Base-by-base conservation (phyloP, 1,139 yeast genomes). In the Pneumocystis jirovecii region DNA sequence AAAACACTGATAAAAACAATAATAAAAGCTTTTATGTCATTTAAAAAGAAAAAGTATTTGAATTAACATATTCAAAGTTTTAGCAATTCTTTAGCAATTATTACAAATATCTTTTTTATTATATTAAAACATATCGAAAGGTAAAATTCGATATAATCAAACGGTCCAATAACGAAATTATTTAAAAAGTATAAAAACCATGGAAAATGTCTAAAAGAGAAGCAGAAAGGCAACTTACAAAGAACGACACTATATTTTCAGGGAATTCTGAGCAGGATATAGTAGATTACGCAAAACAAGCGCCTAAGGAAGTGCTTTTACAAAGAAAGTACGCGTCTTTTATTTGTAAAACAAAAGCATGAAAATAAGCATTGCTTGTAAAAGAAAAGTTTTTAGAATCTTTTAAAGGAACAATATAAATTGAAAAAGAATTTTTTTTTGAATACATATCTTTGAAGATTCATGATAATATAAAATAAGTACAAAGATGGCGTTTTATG, bases 171-270 rank as follows among this genome's bases (percentile, higher is more conserved):
- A 31, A 31, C 34, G 15, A 37, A 37, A 37, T 37, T 37, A 37
- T 37, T 37, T 12, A 3, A 50, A 50, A 50, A 21, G 15, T 50
- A 12, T 10, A 10, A 25, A 25, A 50, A 25, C 3, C 57, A 50
- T 50, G 57, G 57, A 50, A 60, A 64, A 67, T 67, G 68, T 61
- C 69, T 29, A 67, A 67, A 63, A 42, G 68, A 57, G 65, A 64
- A 50, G 68, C 68, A 25, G 67, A 66, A 17, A 56, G 56, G 35
- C 68, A 67, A 56, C 50, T 67, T 19, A 67, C 68, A 29, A 67
- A 64, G 35, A 66, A 67, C 12, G 61, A 60, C 10, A 3, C 34
- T 1, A 15, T 25, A 25, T 50, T 50, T 50, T 39, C 44, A 25
- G 63, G 21, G 25, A 63, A 63, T 10, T 65, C 65, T 12, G 68